Evolutionary conservation across 2,329 filamentous ascomycete genomes (phyloP).

Genomic region (Penicillium fuscoglaucum): DNA sequence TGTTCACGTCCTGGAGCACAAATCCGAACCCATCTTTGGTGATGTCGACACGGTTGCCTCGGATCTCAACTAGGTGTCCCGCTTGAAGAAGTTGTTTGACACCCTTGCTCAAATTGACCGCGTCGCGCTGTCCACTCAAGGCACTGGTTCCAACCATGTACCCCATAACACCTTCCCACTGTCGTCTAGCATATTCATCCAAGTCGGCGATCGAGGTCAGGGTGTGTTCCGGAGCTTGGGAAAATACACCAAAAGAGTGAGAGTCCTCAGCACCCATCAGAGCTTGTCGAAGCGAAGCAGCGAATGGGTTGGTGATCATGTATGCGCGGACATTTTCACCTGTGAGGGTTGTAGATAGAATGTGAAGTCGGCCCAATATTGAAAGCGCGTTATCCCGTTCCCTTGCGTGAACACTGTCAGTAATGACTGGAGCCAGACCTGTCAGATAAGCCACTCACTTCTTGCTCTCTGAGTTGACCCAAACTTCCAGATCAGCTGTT

Average conservation of each 20-base stretch:
- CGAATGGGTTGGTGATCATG: constrained; percentile 77
- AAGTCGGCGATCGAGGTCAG: constrained; percentile 70
- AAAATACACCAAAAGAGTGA: constrained; percentile 87
- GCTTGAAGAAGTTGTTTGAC: constrained; percentile 82
- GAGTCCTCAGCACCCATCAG: constrained; percentile 84
- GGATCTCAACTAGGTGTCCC: constrained; percentile 73
- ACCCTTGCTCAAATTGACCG: constrained; percentile 63
- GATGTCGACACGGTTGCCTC: constrained; percentile 64
- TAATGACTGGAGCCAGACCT: neutral
- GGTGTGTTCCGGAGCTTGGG: constrained; percentile 60
- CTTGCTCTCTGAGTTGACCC: constrained; percentile 71
- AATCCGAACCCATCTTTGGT: constrained; percentile 95
- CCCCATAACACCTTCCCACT: constrained; percentile 95
- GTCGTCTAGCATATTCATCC: constrained; percentile 79
- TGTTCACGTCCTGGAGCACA: constrained; percentile 89
- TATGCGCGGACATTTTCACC: constrained; percentile 68
- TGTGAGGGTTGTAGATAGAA: constrained; percentile 66
- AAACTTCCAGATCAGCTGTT: constrained; percentile 77
- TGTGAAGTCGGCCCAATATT: constrained; percentile 81
- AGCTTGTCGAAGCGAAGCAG: constrained; percentile 76
- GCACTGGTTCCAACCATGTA: constrained; percentile 73
- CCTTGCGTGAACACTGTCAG: constrained; percentile 42
- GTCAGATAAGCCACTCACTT: constrained; percentile 42
- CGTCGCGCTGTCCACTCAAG: constrained; percentile 49
- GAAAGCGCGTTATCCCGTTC: constrained; percentile 82